Evolutionary conservation across 2,329 filamentous ascomycete species (phyloP), one percentile per base, ranked within the genome.

Genomic region (Trichoderma atroviride): DNA sequence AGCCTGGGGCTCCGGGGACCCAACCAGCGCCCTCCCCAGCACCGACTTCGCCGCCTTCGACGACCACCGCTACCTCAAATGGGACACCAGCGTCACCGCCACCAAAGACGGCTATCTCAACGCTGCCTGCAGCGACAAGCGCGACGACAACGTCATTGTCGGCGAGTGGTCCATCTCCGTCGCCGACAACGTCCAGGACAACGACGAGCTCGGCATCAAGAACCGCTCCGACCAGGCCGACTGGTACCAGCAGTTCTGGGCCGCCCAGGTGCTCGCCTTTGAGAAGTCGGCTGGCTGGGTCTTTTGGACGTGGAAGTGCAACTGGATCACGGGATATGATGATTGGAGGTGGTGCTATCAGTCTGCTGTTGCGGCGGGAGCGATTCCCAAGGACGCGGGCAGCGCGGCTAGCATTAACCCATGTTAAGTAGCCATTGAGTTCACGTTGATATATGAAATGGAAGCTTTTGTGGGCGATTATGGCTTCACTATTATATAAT

Each of bases 271-370:
- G 0, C 79, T 82, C 56, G 78, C 83, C 0, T 89, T 88, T 73
- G 87, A 90, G 78, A 81, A 81, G 68, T 77, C 81, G 19, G 79
- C 80, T 9, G 86, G 87, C 0, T 89, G 86, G 86, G 76, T 87
- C 3, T 89, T 88, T 74, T 90, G 88, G 87, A 82, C 82, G 0
- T 89, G 87, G 87, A 89, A 89, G 77, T 77, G 76, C 53, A 73
- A 74, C 31, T 72, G 72, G 72, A 72, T 72, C 29, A n/a, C 73
- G 0, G 86, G 75, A 19, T 83, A 72, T 69, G 80, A 79, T 43
- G 83, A 85, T 72, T 85, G 81, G 77, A 75, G 83, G 27, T 86
- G 84, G 84, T 82, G 82, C 70, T 86, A 87, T 72, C 70, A 77
- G 68, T 71, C 72, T 52, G 75, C 76, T 1, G 76, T 76, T 11